Evolutionary conservation across 305 asterid species (phyloP).

Genomic region (Fraxinus albicans): DNA sequence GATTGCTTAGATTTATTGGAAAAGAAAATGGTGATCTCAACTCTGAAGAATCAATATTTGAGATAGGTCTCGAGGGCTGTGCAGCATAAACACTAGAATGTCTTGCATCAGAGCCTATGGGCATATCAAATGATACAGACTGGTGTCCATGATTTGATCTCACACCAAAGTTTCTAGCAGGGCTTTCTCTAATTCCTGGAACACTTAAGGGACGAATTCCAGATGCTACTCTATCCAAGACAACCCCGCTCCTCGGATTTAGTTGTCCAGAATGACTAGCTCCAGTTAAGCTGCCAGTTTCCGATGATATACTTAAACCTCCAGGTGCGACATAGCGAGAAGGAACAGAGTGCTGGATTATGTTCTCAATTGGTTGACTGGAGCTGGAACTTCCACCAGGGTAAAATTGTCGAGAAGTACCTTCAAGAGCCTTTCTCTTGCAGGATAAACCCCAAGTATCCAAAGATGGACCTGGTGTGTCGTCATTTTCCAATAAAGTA

Average conservation of each 20-base stretch:
- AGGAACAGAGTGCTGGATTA: conserved; percentile 42
- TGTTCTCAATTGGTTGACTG: conserved; percentile 42
- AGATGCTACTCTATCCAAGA: conserved; percentile 34
- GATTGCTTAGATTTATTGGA: conserved; percentile 32
- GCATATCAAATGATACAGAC: conserved; percentile 37
- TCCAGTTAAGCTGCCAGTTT: conserved; percentile 34
- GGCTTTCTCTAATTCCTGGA: conserved; percentile 41
- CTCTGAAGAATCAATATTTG: conserved; percentile 39
- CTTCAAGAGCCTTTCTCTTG: conserved; percentile 67
- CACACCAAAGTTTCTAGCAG: conserved; percentile 44
- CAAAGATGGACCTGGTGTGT: conserved; percentile 42
- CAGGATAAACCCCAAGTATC: conserved; percentile 61
- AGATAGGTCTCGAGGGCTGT: conserved; percentile 29
- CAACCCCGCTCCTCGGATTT: conserved; percentile 41
- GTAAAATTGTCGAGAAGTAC: conserved; percentile 51
- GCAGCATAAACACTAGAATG: conserved; percentile 35
- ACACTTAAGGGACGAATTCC: conserved; percentile 40
- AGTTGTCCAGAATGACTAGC: conserved; percentile 39
- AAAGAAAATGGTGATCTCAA: conserved; percentile 37
- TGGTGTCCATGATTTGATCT: conserved; percentile 48
- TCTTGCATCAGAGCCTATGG: conserved; percentile 41
- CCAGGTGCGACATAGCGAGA: conserved; percentile 36
- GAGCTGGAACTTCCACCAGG: conserved; percentile 64
- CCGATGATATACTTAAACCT: conserved; percentile 44
- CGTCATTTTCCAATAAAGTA: conserved; percentile 37